Evolutionary conservation across 805 yeast genomes (phyloP), one percentile per base, ranked within the genome.

Genomic region (Teunomyces lycoperdinae): DNA sequence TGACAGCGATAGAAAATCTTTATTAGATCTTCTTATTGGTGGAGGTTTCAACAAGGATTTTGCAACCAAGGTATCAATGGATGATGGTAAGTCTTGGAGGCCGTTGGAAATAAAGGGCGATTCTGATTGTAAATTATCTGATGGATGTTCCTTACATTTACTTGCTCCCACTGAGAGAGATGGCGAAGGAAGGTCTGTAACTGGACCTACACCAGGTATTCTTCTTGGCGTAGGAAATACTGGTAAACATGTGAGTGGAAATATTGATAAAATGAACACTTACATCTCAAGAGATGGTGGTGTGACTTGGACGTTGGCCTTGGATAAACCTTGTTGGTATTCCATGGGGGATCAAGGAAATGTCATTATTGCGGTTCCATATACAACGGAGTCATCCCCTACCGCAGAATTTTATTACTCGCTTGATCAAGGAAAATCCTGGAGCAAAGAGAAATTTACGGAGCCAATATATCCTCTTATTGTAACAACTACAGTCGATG

Each of bases 261-360:
- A 54, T n/a, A 13, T 51, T 9, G 42, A 48, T 33, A 54, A 10
- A n/a, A 42, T 63, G 52, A 56, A 56, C 32, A 81, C 94, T 1
- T 89, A 72, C 60, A 60, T 87, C 6, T 85, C 96, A 0, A 69
- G 85, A 48, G 89, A 89, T 67, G 90, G 88, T 24, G 96, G 96
- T 26, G 58, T 73, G n/a, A 69, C 85, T 0, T 89, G 96, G 96
- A 64, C 66, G 26, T 61, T 70, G 47, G 78, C 82, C 1, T 56
- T 81, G 10, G 79, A 80, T 24, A 76, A 73, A 38, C 79, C 87
- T 2, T 71, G 79, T 33, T 50, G 73, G 3, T 80, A 78, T 51
- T 74, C 82, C 1, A 83, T 81, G 67, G 96, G 92, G 42, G 95
- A 89, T 63, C 80, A 78, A 49, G 96, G 96, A 30, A 86, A 88